Evolutionary conservation across 2,329 filamentous ascomycete genomes (phyloP), one percentile per base, ranked within the genome.

Genomic region (Colletotrichum spinosum): DNA sequence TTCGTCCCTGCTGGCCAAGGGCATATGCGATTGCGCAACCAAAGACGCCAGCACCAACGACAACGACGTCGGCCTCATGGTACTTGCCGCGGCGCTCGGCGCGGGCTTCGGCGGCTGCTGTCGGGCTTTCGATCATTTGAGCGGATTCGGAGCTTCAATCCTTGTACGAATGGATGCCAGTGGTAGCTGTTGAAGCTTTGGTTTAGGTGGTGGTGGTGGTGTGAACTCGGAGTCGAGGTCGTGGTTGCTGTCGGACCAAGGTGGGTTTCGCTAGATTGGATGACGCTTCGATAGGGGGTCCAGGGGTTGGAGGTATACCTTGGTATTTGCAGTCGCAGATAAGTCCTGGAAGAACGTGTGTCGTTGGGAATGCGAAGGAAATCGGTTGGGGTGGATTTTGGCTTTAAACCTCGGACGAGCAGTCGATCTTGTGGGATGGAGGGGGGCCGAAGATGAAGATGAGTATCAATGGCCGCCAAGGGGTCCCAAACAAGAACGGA

Each of bases 1-100:
- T 97, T 68, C 96, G 89, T 58, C 94, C 94, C 80, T 98, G 96
- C 72, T 92, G 90, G 65, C 92, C 94, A 50, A 98, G 85, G 25
- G 95, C 89, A 69, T 90, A 92, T 15, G 96, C 95, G 25, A 94
- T 83, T 17, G 94, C 92, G 77, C 93, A 97, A 45, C 96, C 96
- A 68, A 97, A 88, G 64, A 98, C 86, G 60, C 96, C 96, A 3
- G 93, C 96, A 70, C 96, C 96, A 42, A 99, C 91, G 56, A 99
- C 91, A 46, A 98, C 92, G 41, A 97, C 89, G 73, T 99, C 96
- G 68, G 87, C 88, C 73, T 90, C 87, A 74, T 90, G 88, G 75
- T 87, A 81, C 61, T 80, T 76, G 53, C 81, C 76, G 69, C 87
- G 83, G 65, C 84, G 80, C 69, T 84, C 78, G 68, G 77, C 76